A percentile compares a stretch with the other conserved stretches of the same genome.
Evolutionary conservation across 2,329 filamentous ascomycete species (phyloP).

Genomic region (Ascochyta clinopodiicola): DNA sequence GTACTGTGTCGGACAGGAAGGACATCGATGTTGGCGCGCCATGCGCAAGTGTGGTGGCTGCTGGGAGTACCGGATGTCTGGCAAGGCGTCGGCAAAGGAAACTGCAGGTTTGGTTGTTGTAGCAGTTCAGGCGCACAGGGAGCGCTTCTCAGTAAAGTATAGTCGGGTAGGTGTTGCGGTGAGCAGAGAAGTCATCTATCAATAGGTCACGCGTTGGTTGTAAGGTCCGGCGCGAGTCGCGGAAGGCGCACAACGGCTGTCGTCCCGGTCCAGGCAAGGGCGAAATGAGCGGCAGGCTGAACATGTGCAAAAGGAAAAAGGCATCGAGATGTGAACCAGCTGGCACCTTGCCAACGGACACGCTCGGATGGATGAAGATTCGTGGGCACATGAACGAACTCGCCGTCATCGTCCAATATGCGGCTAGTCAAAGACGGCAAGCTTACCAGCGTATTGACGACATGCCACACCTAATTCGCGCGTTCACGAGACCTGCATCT

Average conservation of each 20-base stretch:
- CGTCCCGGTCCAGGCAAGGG: constrained; percentile 7
- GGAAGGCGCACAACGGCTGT: constrained; percentile 26
- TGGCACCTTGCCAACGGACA: constrained; percentile 3
- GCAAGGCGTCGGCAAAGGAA: constrained; percentile 7
- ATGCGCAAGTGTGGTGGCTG: constrained; percentile 36
- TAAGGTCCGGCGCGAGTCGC: constrained; percentile 24
- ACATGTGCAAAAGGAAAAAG: constrained; percentile 11
- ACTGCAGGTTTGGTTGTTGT: neutral
- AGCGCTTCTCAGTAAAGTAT: constrained; percentile 9
- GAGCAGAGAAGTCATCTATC: constrained; percentile 20
- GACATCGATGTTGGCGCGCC: constrained; percentile 45
- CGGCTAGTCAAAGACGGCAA: constrained; percentile 18
- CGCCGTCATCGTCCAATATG: constrained; percentile 20
- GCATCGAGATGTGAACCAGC: constrained; percentile 1
- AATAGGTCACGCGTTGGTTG: constrained; percentile 27
- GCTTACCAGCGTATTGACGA: constrained; percentile 26
- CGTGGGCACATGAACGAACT: constrained; percentile 10
- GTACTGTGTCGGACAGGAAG: constrained; percentile 45
- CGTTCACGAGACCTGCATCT: constrained; percentile 13
- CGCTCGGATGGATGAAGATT: constrained; percentile 5
- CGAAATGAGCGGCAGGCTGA: constrained; percentile 1
- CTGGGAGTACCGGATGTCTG: constrained; percentile 23
- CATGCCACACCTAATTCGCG: constrained; percentile 8
- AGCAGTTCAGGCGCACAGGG: constrained; percentile 6
- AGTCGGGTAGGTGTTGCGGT: constrained; percentile 19